Percentiles rank a stretch among this genome's conserved stretches.
Evolutionary conservation across 192 early-diverging fungal species (phyloP).

Genomic region (Gorgonomyces haynaldii): DNA sequence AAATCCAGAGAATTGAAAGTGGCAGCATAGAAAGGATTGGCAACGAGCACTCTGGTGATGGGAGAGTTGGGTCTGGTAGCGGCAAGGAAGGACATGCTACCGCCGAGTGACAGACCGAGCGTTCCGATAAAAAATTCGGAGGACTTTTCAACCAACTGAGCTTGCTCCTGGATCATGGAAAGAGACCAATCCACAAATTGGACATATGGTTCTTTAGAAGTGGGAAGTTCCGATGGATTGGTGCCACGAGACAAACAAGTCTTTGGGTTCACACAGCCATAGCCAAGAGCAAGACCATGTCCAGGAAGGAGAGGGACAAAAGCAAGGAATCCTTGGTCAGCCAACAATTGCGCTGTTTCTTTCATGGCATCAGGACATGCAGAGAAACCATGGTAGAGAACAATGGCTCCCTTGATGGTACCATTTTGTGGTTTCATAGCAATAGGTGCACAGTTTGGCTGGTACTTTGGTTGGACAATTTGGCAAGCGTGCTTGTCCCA

Average conservation of each 20-base stretch:
- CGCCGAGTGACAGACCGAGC: constrained; percentile 2
- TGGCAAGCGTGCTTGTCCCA: constrained; percentile 2
- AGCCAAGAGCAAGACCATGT: constrained; percentile 5
- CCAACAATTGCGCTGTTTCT: neutral
- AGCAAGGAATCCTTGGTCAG: neutral
- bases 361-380: constrained; percentile 1
- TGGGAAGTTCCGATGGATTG: constrained; percentile 6
- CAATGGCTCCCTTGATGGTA: neutral
- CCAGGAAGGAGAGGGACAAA: constrained; percentile 7
- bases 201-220: neutral
- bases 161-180: constrained; percentile 2
- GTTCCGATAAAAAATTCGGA: neutral
- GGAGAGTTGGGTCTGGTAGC: constrained; percentile 1
- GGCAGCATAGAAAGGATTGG: neutral
- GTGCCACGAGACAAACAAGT: neutral
- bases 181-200: neutral
- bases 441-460: neutral
- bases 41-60: neutral
- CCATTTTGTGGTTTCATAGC: neutral
- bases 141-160: neutral
- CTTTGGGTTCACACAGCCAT: neutral
- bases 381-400: constrained; percentile 6
- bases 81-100: neutral
- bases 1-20: constrained; percentile 2
- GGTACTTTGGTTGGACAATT: neutral